phyloP scores from a whole-genome alignment of 495 filamentous ascomycete species.

The Penicillium diatomitis region DNA sequence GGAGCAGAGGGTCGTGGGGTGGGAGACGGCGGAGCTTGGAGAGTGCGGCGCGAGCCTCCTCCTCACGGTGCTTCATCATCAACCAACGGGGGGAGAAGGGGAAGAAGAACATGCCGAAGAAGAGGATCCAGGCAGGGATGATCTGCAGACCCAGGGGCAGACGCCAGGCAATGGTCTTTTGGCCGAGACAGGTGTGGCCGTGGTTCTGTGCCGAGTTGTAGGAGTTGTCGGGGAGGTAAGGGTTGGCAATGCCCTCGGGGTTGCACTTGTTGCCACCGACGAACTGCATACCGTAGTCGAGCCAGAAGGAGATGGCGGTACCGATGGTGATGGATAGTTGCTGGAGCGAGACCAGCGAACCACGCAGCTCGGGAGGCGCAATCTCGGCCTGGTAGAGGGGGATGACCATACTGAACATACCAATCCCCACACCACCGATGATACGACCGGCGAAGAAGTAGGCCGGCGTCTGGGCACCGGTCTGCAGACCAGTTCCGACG shows the following conservation, averaged over 20 bases:
- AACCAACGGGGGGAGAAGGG: slow-evolving; percentile 72
- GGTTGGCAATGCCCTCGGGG: slow-evolving; percentile 29
- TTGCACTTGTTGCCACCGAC: slow-evolving; percentile 51
- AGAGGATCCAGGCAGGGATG: slow-evolving; percentile 56
- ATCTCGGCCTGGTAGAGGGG: slow-evolving; percentile 70
- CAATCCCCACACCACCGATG: slow-evolving; percentile 49
- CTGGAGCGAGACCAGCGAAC: slow-evolving; percentile 62
- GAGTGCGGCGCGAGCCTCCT: slow-evolving; percentile 56
- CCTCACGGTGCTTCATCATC: slow-evolving; percentile 68
- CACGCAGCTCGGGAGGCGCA: slow-evolving; percentile 64
- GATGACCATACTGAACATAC: slow-evolving; percentile 49
- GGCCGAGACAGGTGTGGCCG: slow-evolving; percentile 52
- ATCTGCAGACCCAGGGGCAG: slow-evolving; percentile 38
- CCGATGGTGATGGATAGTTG: slow-evolving; percentile 78
- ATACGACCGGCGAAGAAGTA: slow-evolving; percentile 40
- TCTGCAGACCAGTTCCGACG: slow-evolving; percentile 45
- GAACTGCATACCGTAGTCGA: slow-evolving; percentile 61
- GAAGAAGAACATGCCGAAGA: slow-evolving; percentile 64
- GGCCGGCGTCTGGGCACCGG: slow-evolving; percentile 26
- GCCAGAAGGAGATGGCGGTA: slow-evolving; percentile 58
- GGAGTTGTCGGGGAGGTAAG: slow-evolving; percentile 16
- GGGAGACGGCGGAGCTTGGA: slow-evolving; percentile 57
- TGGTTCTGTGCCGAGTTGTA: slow-evolving; percentile 42
- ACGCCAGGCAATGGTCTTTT: slow-evolving; percentile 35
- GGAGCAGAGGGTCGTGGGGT: slow-evolving; percentile 49